These are phyloP conservation scores for Galeopsis tetrahit DNA, from an alignment of 257 asterid species.

Conservation along the genomic window DNA sequence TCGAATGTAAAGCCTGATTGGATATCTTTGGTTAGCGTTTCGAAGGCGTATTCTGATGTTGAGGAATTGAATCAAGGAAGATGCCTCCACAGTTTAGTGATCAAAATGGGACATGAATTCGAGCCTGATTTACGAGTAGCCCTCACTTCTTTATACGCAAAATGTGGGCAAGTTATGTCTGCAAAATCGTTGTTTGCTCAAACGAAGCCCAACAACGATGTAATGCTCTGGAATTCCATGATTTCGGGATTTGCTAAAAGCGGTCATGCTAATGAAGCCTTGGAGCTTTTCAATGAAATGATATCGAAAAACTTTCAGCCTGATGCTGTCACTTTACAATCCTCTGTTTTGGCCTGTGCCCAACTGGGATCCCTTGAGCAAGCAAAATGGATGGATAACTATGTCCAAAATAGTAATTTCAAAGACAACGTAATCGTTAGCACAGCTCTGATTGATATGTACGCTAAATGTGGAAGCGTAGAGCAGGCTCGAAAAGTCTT, in stretches of 20 bases:
- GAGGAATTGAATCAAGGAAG: slow-evolving; percentile 62
- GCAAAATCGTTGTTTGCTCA: slow-evolving; percentile 57
- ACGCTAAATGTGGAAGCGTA: slow-evolving; percentile 67
- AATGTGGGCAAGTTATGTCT: slow-evolving; percentile 51
- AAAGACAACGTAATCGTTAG: slow-evolving; percentile 41
- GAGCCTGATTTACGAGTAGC: slow-evolving; percentile 61
- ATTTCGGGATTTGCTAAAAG: slow-evolving; percentile 72
- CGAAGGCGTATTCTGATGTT: slow-evolving; percentile 60
- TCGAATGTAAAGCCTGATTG: slow-evolving; percentile 54
- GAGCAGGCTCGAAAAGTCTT: slow-evolving; percentile 60
- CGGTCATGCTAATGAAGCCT: slow-evolving; percentile 58
- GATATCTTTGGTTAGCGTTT: slow-evolving; percentile 58
- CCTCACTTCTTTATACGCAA: slow-evolving; percentile 60
- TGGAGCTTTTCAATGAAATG: slow-evolving; percentile 57
- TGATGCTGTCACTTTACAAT: slow-evolving; percentile 56
- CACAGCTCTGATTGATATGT: slow-evolving; percentile 67
- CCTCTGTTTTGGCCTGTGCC: slow-evolving; percentile 58
- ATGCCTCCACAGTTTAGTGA: slow-evolving; percentile 54
- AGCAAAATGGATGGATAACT: slow-evolving; percentile 55
- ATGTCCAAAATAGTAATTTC: slow-evolving; percentile 38
- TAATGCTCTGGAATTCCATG: slow-evolving; percentile 68
- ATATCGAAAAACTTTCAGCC: slow-evolving; percentile 44
- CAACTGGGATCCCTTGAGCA: slow-evolving; percentile 66
- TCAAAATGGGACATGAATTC: slow-evolving; percentile 52
- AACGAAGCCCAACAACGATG: slow-evolving; percentile 30